Evolutionary conservation across 192 early-diverging fungal species (phyloP), one percentile per base, ranked within the genome.

Genomic region (Pecoramyces ruminantium): DNA sequence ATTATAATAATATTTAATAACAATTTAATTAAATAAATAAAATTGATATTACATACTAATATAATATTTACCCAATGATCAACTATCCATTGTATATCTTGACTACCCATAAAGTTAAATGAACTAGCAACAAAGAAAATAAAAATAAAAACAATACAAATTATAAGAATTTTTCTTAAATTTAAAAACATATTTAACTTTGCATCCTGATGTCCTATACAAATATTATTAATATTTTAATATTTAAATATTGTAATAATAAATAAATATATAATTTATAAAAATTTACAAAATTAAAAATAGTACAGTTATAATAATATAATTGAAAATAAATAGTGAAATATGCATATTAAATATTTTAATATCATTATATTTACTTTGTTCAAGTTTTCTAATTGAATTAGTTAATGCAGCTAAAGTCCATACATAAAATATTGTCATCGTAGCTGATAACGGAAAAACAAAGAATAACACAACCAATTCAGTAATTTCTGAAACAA

Each of bases 391-490:
- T 12, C 88, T 85, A 27, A 96, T 92, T 1, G 97, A 96, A 15
- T 88, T 81, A 14, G 91, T 92, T 78, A 97, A 87, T 2, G 94
- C 94, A 77, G 90, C 89, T 77, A 99, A 85, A 15, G 92, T 99
- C 93, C 95, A 96, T n/a, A 94, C 88, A 85, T 99, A 98, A 80
- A 99, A 99, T 29, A 90, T 84, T 0, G 94, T 94, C 96, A 97
- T 95, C 51, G 94, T 94, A 28, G 94, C 83, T 8, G 97, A 91
- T 38, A 98, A 86, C 3, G 97, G 97, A 14, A 98, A 87, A 25
- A 95, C 92, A 29, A 95, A 93, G 39, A 97, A 81, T 29, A 95
- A 84, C 28, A 96, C 87, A 34, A 94, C 87, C 1, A 89, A 88
- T 25, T 91, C 88, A 30, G 88, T 88, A 79, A 96, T 91, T 34